A percentile compares a stretch with the other conserved stretches of the same genome.
Conservation (phyloP, 1,284 basidiomycete genomes). For the Erythrobasidium hasegawianum region DNA sequence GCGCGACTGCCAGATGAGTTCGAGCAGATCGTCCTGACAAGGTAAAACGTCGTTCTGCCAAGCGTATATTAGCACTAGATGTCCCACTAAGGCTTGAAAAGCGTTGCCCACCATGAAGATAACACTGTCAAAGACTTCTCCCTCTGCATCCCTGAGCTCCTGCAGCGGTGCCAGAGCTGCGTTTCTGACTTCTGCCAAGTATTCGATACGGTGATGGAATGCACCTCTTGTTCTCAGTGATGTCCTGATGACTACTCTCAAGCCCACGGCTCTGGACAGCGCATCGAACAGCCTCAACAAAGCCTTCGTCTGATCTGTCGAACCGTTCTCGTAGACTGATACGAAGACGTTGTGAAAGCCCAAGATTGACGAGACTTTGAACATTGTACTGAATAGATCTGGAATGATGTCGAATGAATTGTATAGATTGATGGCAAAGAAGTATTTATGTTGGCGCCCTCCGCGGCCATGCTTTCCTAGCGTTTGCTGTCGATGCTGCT, state of each 20-base stretch:
- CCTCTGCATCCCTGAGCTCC: conserved; percentile 80
- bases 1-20: conserved; percentile 89
- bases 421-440: conserved; percentile 87
- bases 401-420: conserved; percentile 82
- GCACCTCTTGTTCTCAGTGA: conserved; percentile 83
- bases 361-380: conserved; percentile 78
- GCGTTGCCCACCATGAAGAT: conserved; percentile 67
- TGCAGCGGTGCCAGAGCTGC: conserved; percentile 87
- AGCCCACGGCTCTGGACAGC: conserved; percentile 76
- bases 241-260: conserved; percentile 84
- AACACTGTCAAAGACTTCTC: conserved; percentile 87
- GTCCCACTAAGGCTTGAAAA: not conserved
- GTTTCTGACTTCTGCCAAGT: conserved; percentile 93
- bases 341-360: conserved; percentile 95
- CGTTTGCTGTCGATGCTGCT: not conserved
- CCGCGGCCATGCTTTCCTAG: conserved; percentile 53
- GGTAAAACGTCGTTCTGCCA: conserved; percentile 74
- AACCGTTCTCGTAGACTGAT: conserved; percentile 96
- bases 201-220: conserved; percentile 98
- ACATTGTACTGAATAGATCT: conserved; percentile 91
- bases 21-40: conserved; percentile 88
- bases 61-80: not conserved
- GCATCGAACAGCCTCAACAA: conserved; percentile 87
- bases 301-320: conserved; percentile 91
- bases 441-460: conserved; percentile 78